phyloP scores from a whole-genome alignment of 2,329 filamentous ascomycete species.

The Fusarium nygamai region DNA sequence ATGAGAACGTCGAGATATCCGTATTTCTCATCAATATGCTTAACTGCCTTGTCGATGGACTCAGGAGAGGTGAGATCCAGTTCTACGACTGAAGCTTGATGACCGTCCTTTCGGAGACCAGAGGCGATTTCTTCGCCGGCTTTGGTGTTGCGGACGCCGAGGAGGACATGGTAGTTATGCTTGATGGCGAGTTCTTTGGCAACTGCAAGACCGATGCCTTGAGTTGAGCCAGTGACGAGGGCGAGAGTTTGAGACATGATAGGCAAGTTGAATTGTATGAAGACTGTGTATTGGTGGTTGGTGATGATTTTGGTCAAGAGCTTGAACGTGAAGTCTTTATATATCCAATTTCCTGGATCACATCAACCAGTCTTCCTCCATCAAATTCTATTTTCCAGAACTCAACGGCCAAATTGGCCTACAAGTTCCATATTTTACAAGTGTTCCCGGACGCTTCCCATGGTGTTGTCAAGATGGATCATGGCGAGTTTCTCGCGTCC shows the following conservation, averaged over 20 bases:
- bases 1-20: conserved; percentile 50
- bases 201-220: conserved; percentile 36
- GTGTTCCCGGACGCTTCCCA: not conserved
- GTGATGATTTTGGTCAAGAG: not conserved
- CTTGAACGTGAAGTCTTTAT: not conserved
- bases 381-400: rapidly evolving
- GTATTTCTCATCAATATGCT: conserved; percentile 29
- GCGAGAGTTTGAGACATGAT: conserved; percentile 26
- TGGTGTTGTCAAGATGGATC: not conserved
- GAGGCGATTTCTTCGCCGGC: conserved; percentile 39
- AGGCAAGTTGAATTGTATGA: not conserved
- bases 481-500: not conserved
- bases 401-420: not conserved
- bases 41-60: conserved; percentile 43
- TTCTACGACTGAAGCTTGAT: conserved; percentile 38
- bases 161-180: conserved; percentile 47
- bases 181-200: conserved; percentile 37
- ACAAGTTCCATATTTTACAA: no score
- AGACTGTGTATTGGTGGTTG: not conserved
- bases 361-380: rapidly evolving
- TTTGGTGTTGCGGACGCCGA: conserved; percentile 46
- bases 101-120: conserved; percentile 36
- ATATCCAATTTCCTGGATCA: not conserved
- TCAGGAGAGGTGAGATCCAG: conserved; percentile 43
- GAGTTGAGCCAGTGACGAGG: conserved; percentile 38